phyloP scores from a whole-genome alignment of 441 rosid species.

The Syzygium syzygioides region DNA sequence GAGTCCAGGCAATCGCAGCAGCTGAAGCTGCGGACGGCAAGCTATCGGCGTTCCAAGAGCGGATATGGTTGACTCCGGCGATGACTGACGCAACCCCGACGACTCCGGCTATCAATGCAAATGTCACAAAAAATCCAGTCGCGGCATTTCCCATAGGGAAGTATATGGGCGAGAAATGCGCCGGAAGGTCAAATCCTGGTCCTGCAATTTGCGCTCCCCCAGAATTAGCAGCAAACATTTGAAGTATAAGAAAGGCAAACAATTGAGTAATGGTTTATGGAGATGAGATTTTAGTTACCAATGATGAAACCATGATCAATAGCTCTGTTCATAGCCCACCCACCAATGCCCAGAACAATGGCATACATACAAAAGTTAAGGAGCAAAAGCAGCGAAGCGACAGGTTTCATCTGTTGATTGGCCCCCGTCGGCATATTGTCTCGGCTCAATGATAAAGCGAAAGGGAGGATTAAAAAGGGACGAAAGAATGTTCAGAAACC shows the following conservation, averaged over 20 bases:
- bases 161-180: constrained; percentile 84
- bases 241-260: not conserved
- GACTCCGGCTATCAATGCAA: constrained; percentile 83
- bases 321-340: constrained; percentile 87
- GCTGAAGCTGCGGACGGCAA: constrained; percentile 72
- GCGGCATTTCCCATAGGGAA: constrained; percentile 98
- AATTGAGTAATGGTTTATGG: not conserved
- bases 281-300: constrained; percentile 31
- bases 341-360: constrained; percentile 69
- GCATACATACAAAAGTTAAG: constrained; percentile 80
- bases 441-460: not conserved
- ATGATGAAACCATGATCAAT: constrained; percentile 74
- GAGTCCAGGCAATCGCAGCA: constrained; percentile 79
- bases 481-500: not conserved
- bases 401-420: constrained; percentile 37
- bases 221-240: not conserved
- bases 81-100: constrained; percentile 76
- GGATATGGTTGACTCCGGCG: constrained; percentile 56
- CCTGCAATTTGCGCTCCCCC: constrained; percentile 26
- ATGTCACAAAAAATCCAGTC: constrained; percentile 82
- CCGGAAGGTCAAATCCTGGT: constrained; percentile 60
- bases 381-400: constrained; percentile 57
- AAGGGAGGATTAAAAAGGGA: constrained; percentile 10
- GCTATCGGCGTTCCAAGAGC: constrained; percentile 46
- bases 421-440: constrained; percentile 33